Base-by-base conservation (phyloP, 1,284 basidiomycete genomes). In the Ustilago shanxiensis region DNA sequence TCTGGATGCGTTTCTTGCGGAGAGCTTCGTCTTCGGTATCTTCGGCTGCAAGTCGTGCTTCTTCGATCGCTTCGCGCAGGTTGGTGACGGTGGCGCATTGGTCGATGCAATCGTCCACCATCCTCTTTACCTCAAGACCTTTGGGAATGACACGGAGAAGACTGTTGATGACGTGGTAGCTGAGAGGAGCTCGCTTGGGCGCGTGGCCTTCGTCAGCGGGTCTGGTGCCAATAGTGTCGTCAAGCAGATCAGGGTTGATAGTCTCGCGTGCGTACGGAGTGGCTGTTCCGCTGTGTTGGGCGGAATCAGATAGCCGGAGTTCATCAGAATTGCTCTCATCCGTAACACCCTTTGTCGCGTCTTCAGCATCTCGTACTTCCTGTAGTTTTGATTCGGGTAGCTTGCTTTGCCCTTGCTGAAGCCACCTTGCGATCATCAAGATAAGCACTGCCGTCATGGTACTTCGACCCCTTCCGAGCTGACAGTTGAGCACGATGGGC, bases 401-500 rank as follows among this genome's bases (percentile, higher is more conserved):
- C 60, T 56, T 54, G 33, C 61, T 60, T 20, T 69, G 72, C 18
- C 68, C 61, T 41, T 72, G 67, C 60, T 72, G 39, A 29, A 98
- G 87, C 96, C 96, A 98, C 81, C 92, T 90, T 81, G 93, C 90
- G 57, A 98, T 93, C 47, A 99, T 89, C 28, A 95, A 88, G 50
- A 98, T 88, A 62, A 98, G 91, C 54, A 95, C 93, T 7, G 95
- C 93, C 18, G 95, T 92, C 72, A 95, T 88, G 0, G 95, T 97
- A 72, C 93, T 95, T 79, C 97, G 89, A n/a, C 96, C 96, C 35
- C 95, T 89, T 3, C 96, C 96, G 3, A 99, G 90, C 87, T 99
- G 97, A 83, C 95, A 97, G 85, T 99, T 99, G 59, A 99, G 90
- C 26, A 99, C 92, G 71, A 99, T 93, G 0, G 95, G 94, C 57